Base-by-base conservation (phyloP, 2,329 filamentous ascomycete genomes). In the Purpureocillium lavendulum region DNA sequence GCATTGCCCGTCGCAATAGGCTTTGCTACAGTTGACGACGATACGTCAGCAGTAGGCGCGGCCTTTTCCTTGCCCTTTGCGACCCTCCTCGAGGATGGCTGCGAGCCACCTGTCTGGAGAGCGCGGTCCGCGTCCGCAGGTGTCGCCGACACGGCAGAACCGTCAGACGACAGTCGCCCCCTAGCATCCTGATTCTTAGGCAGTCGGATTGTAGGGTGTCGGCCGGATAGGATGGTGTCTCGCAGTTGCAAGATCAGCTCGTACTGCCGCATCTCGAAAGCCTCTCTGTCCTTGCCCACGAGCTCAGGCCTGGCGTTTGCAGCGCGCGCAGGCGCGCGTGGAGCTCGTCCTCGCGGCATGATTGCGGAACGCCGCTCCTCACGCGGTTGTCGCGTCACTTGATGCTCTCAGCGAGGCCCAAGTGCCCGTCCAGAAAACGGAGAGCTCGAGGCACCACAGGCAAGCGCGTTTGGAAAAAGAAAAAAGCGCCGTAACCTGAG, bases 171-270 rank as follows among this genome's bases (percentile, higher is more conserved):
- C 7, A 13, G 29, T 12, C 29, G 29, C 12, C 7, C 29, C 7
- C 4, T 30, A 12, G 11, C 11, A 12, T 13, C 13, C 29, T 30
- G 29, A 12, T 14, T 13, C 11, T 30, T 30, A 12, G 29, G 29
- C 11, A 12, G n/a, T 13, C 11, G 29, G n/a, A 12, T 14, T 6
- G 29, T 14, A 4, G 29, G 11, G 11, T 30, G 11, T 12, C n/a
- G 29, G 12, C 89, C 88, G 59, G 85, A 77, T 57, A 92, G 70
- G 51, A 97, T 75, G 50, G 80, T 73, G 67, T 95, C 84, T 62
- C 81, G 82, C 61, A 97, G 80, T 50, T 72, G 77, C 55, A 94
- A 60, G 54, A 97, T 84, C 65, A 82, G 87, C 56, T 83, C 76
- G 67, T 87, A 92, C 62, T 89, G 78, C 38, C 70, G 62, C 36